phyloP scores from a whole-genome alignment of 345 rosid genomes.

The Eucalyptus sideroxylon region DNA sequence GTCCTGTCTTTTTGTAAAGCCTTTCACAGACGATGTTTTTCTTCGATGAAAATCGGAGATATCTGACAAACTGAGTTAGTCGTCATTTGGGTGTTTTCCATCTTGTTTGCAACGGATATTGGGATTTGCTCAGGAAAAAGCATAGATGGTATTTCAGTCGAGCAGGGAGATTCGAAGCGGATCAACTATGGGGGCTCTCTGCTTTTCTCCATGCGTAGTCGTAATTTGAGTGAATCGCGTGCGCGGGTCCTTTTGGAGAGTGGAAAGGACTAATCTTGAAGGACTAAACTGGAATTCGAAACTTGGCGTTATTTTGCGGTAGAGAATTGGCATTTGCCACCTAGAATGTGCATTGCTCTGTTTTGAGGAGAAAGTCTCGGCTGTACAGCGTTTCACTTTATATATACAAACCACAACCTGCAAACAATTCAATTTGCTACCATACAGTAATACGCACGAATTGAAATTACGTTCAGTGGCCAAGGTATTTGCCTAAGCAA shows the following conservation, averaged over 20 bases:
- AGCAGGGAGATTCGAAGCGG: neutral
- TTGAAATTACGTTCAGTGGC: neutral
- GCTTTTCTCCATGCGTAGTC: neutral
- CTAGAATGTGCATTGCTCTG: neutral
- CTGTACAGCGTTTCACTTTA: neutral
- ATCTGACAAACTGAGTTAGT: neutral
- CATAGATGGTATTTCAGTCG: neutral
- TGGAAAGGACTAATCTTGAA: neutral
- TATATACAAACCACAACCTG: neutral
- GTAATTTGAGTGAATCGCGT: neutral
- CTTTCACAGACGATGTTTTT: too few species aligned
- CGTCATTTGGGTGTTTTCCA: neutral
- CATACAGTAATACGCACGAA: neutral
- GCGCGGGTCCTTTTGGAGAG: neutral
- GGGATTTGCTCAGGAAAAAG: neutral
- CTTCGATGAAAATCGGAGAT: neutral
- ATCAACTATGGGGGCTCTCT: neutral
- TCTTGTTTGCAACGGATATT: neutral
- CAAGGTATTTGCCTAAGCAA: neutral
- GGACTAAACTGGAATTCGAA: neutral
- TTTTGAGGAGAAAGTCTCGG: neutral
- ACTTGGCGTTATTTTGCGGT: neutral
- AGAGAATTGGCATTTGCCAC: neutral
- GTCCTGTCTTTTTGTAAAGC: neutral
- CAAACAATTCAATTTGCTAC: neutral